Evolutionary conservation across 163 green algal genomes (phyloP).

Genomic region (Scenedesmus sp.): DNA sequence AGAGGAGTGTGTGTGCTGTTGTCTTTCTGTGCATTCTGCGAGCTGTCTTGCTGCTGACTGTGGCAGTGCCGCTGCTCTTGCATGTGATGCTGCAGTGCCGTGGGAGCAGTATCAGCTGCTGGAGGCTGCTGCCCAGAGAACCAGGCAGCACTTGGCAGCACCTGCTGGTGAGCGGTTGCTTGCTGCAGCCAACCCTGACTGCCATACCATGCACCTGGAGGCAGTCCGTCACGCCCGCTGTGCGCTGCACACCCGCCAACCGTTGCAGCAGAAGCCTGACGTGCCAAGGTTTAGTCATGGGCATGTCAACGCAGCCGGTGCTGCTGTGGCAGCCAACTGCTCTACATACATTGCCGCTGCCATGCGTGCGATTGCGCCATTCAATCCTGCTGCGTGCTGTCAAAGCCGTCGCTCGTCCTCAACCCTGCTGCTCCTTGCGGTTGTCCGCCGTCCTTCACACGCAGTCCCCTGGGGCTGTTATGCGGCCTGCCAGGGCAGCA

Average conservation of each 20-base stretch:
- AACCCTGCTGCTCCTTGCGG: neutral
- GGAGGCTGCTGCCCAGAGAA: slow-evolving; percentile 35
- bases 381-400: no score
- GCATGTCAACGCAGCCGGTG: no score
- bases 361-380: no score
- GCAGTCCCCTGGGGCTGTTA: neutral
- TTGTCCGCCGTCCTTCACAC: neutral
- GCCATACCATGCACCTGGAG: neutral
- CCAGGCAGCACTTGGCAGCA: neutral
- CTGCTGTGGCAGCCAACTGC: no score
- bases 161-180: neutral
- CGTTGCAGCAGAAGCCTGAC: no score
- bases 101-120: slow-evolving; percentile 18
- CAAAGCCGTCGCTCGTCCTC: neutral
- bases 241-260: no score
- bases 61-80: neutral
- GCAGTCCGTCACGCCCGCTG: neutral
- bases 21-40: no score
- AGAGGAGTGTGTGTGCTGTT: neutral
- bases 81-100: slow-evolving; percentile 14
- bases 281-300: no score
- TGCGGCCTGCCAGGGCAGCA: slow-evolving; percentile 24
- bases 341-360: neutral
- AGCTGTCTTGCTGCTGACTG: neutral
- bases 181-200: neutral